Evolutionary conservation across 371 early-diverging fungal species (phyloP), one percentile per base, ranked within the genome.

Genomic region (Syncephalastrum contaminatum): DNA sequence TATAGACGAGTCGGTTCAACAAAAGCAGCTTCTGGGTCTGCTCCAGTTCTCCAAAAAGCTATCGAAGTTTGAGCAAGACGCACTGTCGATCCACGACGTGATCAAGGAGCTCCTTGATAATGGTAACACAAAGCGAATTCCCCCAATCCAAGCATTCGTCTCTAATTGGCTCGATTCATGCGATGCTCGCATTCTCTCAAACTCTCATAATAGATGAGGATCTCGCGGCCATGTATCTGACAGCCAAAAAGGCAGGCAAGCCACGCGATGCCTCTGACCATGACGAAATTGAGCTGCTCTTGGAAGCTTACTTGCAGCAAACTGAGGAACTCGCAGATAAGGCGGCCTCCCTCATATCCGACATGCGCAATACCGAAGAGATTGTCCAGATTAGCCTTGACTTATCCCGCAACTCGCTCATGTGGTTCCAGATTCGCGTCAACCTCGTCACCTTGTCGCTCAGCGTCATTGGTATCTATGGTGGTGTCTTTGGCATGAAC

Each of bases 401-500:
- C 60, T 80, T 88, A 40, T 90, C 89, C 43, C 85, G 96, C 40
- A 95, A 95, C 67, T 80, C 85, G 22, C 78, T 95, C 41, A 79
- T 95, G 72, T 78, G 91, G 62, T 87, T 88, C 61, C 94, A 95
- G 60, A 84, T 93, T 51, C 71, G 85, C 51, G 77, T 94, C 30
- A 89, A 88, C 7, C 88, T 94, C 36, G 76, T 87, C 19, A 93
- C 92, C 4, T 67, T 91, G 20, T 90, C 89, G 0, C 76, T 92
- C 44, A 86, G 86, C 16, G 62, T 75, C 13, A 66, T 72, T 0
- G 64, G 76, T 54, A 74, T 68, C 0, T 75, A 80, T 18, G 92
- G 91, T 16, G 88, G 91, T 5, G 62, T 94, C 16, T 90, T 93
- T 54, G 96, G 96, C 30, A 95, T 95, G 96, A 95, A 95, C 67